Base-by-base conservation (phyloP, 495 filamentous ascomycete species). In the Penicillium tannophilum region DNA sequence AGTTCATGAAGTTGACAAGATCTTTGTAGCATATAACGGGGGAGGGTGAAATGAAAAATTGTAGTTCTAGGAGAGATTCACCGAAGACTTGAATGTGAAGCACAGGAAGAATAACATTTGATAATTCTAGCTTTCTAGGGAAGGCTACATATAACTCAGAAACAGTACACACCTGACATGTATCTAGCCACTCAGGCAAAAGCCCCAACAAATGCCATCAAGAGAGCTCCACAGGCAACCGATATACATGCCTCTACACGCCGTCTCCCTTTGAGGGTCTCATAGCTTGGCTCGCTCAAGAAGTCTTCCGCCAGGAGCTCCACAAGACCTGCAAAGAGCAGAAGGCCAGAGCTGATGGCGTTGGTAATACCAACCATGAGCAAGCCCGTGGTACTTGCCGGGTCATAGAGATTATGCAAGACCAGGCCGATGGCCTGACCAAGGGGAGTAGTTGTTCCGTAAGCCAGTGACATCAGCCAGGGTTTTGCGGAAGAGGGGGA, bases 381-480 rank as follows among this genome's bases (percentile, higher is more conserved):
- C 54, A 98, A 70, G 0, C 93, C 93, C 0, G 88, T 87, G 60
- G 92, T 82, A 63, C 88, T 91, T 35, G 81, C 79, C 19, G 93
- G 93, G 62, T 94, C 90, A 69, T 97, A 98, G 26, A 96, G 73
- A 30, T 84, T 86, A 69, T 96, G 91, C 17, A 96, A 81, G 20
- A 86, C 75, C 9, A 98, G 76, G 0, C 93, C 93, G 50, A 97
- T 88, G 3, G 91, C 91, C 68, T 98, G 93, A 12, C 93, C 93
- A 39, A 96, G 75, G 2, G 93, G 93, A 2, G 93, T 97, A 2
- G 93, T 98, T 43, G 87, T 85, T 24, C 93, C 93, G 65, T 95
- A 98, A 3, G 93, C 91, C 8, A 94, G 77, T 5, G 88, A 90
- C 93, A 98, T 98, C n/a, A 96, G 80, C 92, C 92, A 97, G 11